These are phyloP conservation scores for Cairneyella variabilis DNA, from an alignment of 495 filamentous ascomycete genomes.

Conservation along the genomic window DNA sequence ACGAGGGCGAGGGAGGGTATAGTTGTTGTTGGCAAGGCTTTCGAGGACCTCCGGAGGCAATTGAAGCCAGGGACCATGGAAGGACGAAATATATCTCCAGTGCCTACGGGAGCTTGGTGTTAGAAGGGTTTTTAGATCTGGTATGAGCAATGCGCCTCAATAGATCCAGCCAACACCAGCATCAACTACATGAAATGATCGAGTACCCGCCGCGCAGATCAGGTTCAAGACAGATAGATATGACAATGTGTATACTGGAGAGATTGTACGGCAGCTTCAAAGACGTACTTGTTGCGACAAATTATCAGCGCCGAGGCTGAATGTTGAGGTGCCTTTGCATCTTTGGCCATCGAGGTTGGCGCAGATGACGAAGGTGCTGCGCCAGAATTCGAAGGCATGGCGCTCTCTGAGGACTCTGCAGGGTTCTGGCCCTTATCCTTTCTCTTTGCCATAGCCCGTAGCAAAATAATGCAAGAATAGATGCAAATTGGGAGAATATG, in stretches of 20 bases:
- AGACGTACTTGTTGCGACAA: constrained; percentile 66
- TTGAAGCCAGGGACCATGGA: constrained; percentile 84
- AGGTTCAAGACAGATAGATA: neutral
- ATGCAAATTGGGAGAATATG: neutral
- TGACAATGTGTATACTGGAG: neutral
- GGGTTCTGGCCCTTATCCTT: constrained; percentile 35
- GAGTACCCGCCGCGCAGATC: no score
- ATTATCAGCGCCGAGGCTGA: constrained; percentile 58
- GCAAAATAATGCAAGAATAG: neutral
- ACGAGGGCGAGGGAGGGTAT: constrained; percentile 66
- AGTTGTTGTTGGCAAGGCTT: constrained; percentile 72
- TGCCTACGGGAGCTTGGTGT: constrained; percentile 55
- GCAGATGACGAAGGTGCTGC: constrained; percentile 18
- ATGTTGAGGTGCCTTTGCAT: constrained; percentile 35
- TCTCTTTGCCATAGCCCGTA: constrained; percentile 40
- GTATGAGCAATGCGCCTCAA: constrained; percentile 7
- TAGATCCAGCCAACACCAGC: neutral
- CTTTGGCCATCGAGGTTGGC: constrained; percentile 24
- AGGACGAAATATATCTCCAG: constrained; percentile 80
- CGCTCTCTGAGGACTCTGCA: constrained; percentile 25
- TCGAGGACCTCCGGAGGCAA: constrained; percentile 77
- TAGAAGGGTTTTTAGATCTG: no score
- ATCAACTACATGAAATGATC: neutral
- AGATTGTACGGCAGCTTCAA: neutral
- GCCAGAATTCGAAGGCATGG: constrained; percentile 18